Conservation (phyloP, 768 basidiomycete species). For the Pleurotus eryngii region DNA sequence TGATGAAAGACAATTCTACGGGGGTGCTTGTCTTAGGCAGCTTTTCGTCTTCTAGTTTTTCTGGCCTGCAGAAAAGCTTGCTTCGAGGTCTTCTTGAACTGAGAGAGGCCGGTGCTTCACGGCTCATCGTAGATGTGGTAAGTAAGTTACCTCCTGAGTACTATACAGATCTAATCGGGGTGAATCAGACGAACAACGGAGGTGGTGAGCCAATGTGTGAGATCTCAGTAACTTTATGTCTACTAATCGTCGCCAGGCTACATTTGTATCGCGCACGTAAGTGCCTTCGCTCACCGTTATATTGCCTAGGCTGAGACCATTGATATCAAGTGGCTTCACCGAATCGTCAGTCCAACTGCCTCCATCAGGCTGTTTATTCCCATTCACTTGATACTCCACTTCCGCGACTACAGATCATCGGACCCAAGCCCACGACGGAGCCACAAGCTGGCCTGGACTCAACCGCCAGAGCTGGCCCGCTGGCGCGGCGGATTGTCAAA, state of each 20-base stretch:
- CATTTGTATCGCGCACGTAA: conserved; percentile 58
- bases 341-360: conserved; percentile 29
- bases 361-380: neutral
- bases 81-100: conserved; percentile 44
- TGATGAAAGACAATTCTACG: conserved; percentile 47
- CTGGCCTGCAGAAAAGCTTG: conserved; percentile 37
- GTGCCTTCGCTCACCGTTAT: conserved; percentile 12
- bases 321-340: conserved; percentile 38
- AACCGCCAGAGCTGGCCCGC: conserved; percentile 40
- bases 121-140: conserved; percentile 58
- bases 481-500: conserved; percentile 49
- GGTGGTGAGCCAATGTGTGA: conserved; percentile 27
- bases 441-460: conserved; percentile 57
- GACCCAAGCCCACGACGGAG: conserved; percentile 46
- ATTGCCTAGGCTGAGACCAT: no score
- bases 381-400: neutral
- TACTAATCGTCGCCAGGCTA: conserved; percentile 27
- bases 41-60: conserved; percentile 46
- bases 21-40: conserved; percentile 53
- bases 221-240: neutral
- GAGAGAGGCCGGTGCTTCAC: conserved; percentile 43
- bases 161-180: neutral
- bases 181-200: conserved; percentile 42
- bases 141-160: conserved; percentile 12
- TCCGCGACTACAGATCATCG: conserved; percentile 36